These are phyloP conservation scores for Blastobotrys mokoenaii DNA, from an alignment of 805 yeast species.

Conservation along the genomic window DNA sequence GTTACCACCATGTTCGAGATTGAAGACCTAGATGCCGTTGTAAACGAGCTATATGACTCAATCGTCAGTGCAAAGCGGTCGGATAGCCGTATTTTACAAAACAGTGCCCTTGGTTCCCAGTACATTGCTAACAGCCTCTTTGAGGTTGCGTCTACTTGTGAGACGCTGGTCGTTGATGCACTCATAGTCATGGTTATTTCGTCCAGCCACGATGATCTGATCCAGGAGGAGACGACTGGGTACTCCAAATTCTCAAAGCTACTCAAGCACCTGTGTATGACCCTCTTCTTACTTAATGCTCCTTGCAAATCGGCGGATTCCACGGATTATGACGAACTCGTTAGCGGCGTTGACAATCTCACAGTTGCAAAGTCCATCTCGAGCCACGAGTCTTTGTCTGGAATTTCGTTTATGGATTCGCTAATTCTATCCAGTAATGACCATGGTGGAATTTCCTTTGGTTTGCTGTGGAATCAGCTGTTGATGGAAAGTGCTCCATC, in stretches of 20 bases:
- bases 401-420: too few relatives aligned
- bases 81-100: not conserved
- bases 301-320: not conserved
- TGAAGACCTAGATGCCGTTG: slow-evolving; percentile 8
- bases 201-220: slow-evolving; percentile 4
- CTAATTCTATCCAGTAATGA: too few relatives aligned
- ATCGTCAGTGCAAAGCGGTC: not conserved
- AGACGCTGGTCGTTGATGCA: slow-evolving; percentile 1
- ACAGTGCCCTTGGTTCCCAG: slow-evolving; percentile 3
- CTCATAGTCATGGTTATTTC: slow-evolving; percentile 4
- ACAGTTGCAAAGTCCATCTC: not conserved
- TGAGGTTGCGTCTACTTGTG: slow-evolving; percentile 2
- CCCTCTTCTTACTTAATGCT: not conserved
- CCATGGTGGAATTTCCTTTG: too few relatives aligned
- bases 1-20: slow-evolving; percentile 10
- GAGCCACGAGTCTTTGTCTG: too few relatives aligned
- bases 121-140: slow-evolving; percentile 1
- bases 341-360: not conserved
- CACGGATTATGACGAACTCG: not conserved
- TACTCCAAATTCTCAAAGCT: slow-evolving; percentile 1
- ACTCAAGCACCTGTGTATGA: slow-evolving; percentile 1
- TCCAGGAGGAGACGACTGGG: slow-evolving; percentile 4
- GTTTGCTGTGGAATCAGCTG: too few relatives aligned
- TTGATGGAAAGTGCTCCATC: too few relatives aligned
- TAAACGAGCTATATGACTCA: not conserved